A percentile compares a stretch with the other conserved stretches of the same genome.
phyloP scores from a whole-genome alignment of 2,329 filamentous ascomycete species.

The Fusarium poae region DNA sequence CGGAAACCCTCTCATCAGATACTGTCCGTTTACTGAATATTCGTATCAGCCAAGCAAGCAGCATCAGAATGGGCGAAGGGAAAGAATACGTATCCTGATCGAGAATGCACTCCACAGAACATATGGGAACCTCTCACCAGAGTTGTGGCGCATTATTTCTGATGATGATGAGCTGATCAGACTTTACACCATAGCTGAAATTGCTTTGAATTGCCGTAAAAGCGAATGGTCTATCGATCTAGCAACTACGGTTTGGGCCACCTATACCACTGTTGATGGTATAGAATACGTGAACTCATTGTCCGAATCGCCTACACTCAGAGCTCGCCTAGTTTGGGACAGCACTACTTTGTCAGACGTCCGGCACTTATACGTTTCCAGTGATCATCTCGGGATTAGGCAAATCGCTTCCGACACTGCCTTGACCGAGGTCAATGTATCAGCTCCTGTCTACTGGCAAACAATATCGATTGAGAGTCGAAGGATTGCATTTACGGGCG shows the following conservation, averaged over 20 bases:
- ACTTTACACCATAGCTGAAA: conserved; percentile 10
- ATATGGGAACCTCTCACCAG: conserved; percentile 9
- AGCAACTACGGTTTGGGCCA: not conserved
- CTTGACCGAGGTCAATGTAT: fast-evolving
- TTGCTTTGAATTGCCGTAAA: not conserved
- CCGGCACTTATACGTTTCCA: not conserved
- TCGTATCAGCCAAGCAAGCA: not conserved
- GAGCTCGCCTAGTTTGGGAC: not conserved
- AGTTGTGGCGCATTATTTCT: conserved; percentile 18
- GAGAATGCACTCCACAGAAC: not conserved
- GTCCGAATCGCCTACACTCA: not conserved
- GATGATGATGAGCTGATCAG: conserved; percentile 6
- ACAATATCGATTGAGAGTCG: not conserved
- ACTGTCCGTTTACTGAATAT: not conserved
- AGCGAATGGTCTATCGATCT: not conserved
- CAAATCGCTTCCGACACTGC: not conserved
- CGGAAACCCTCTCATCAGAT: not conserved
- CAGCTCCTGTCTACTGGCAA: conserved; percentile 13
- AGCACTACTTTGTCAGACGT: fast-evolving
- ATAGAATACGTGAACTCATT: conserved; percentile 14
- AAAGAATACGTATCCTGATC: not conserved
- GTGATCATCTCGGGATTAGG: conserved; percentile 31
- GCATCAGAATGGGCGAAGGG: not conserved
- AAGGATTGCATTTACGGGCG: not conserved
- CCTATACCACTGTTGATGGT: conserved; percentile 20